These are phyloP conservation scores for Poterioochromonas sp. DNA, from an alignment of 352 stramenopile genomes.

Conservation along the genomic window DNA sequence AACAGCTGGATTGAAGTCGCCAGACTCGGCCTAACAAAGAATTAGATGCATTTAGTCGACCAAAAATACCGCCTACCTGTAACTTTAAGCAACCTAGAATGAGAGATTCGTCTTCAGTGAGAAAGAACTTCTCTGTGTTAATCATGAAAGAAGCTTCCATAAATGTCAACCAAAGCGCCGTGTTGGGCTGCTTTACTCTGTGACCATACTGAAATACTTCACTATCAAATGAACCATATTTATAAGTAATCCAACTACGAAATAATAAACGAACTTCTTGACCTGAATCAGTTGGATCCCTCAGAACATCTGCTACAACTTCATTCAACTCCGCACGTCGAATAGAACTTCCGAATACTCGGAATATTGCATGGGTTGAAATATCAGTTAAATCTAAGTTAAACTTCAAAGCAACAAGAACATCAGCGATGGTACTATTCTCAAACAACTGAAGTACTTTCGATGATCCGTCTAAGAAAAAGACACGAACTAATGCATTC, in stretches of 20 bases:
- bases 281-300: background rate
- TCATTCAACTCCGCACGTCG: background rate
- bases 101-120: constrained; percentile 16
- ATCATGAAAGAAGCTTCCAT: constrained; percentile 6
- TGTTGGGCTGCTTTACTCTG: background rate
- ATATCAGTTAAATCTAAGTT: constrained; percentile 24
- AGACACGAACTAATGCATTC: background rate
- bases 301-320: background rate
- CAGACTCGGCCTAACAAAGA: constrained; percentile 19
- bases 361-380: constrained; percentile 19
- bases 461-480: constrained; percentile 21
- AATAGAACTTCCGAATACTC: background rate
- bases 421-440: background rate
- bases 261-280: constrained; percentile 13
- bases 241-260: background rate
- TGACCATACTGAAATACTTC: constrained; percentile 1
- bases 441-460: constrained; percentile 23
- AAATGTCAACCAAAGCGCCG: constrained; percentile 15
- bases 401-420: constrained; percentile 4
- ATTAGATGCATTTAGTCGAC: background rate
- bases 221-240: background rate
- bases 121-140: background rate
- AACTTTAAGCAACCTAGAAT: constrained; percentile 25
- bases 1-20: background rate
- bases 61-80: background rate